Base-by-base conservation (phyloP, 2,329 filamentous ascomycete species). In the Rasamsonia emersonii region DNA sequence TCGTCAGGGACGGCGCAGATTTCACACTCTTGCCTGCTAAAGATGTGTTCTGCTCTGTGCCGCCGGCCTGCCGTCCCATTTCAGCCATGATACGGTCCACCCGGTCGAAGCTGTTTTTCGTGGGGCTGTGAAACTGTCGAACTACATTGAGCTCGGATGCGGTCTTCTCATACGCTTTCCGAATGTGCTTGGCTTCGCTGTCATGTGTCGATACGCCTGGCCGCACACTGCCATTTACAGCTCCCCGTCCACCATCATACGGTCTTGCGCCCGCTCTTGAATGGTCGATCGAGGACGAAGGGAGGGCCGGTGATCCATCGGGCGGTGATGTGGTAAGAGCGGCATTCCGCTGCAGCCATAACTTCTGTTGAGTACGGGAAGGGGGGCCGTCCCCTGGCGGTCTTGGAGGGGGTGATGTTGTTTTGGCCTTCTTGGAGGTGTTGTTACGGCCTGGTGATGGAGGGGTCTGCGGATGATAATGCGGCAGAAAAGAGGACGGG, bases 361-460 rank as follows among this genome's bases (percentile, higher is more conserved):
- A 53, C 38, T 64, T 65, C 40, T 67, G 64, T 39, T 67, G 62
- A 4, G 64, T 67, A 30, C 64, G 55, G n/a, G 64, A 67, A 11
- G 51, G 54, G 5, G 57, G 51, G 30, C 62, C 58, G n/a, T 45
- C 41, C n/a, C 54, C 54, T 4, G 47, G 47, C n/a, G 50, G 52
- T 9, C 54, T 47, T 5, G 53, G 45, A 11, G 54, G 53, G 18
- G 58, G 53, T 5, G 54, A 58, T 18, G 44, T 46, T 27, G 39
- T 51, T 30, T 39, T 49, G 30, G 39, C 38, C 36, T 44, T 59
- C 52, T 41, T 54, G 24, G 39, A 42, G 15, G 24, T 41, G 26
- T 43, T 37, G 8, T 27, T 45, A 33, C 37, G 52, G 38, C 46
- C 54, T 2, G 62, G 60, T 15, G 62, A 64, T 4, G 62, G 59